Evolutionary conservation across 1,284 basidiomycete species (phyloP), one percentile per base, ranked within the genome.

Genomic region (Pseudozyma tsukubaensis): DNA sequence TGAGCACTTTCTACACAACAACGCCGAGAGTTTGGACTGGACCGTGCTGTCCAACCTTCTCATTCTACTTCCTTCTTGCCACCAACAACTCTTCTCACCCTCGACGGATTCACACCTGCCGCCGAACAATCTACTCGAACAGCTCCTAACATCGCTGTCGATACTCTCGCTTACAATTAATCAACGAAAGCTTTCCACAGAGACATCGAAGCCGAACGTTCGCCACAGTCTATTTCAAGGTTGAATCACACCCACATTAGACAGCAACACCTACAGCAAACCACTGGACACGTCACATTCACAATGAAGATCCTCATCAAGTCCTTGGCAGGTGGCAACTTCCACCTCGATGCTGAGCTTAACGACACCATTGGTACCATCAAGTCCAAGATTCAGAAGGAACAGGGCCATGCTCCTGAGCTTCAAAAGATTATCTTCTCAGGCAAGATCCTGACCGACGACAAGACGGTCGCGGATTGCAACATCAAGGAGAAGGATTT

Each of bases 401-500:
- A 87, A 9, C 93, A 97, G 81, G 91, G 91, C 14, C 92, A 94
- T 85, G 85, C 91, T 37, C 87, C 89, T 21, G 89, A 89, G 40
- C 84, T 86, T 57, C 94, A 97, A 87, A 99, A 98, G 88, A 88
- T 99, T 81, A 99, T 99, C 86, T 98, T 94, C 86, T 91, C 94
- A 51, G 96, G 96, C 68, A 97, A 97, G 88, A 92, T 99, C 51
- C 88, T 99, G 42, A 86, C 89, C 18, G 94, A 99, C 86, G 89
- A 91, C 65, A 94, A 94, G 88, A 92, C 91, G 1, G 89, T 99
- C 42, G 92, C 90, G 75, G 91, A 91, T 61, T 93, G 92, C 83
- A 91, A 92, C 67, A 93, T 99, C 88, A 96, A 97, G 87, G 96
- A 99, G 87, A 99, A 97, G 87, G 96, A 97, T 57, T 99, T 99